phyloP scores from a whole-genome alignment of 1,284 basidiomycete species.

The Microbotryum intermedium region DNA sequence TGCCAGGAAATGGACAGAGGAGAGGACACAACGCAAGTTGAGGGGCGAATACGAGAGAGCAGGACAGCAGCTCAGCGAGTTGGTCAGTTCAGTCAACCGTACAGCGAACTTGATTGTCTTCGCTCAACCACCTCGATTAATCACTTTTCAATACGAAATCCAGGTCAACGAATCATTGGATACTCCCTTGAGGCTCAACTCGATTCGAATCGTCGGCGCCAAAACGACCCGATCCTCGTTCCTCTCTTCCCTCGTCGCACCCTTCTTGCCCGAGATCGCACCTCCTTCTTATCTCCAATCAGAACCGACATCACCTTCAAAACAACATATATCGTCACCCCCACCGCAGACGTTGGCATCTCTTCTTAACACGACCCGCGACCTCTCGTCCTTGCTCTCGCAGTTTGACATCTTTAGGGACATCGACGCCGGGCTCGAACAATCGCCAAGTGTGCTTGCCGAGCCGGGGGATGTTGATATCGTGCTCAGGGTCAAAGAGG shows the following conservation, averaged over 20 bases:
- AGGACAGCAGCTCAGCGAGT: slow-evolving; percentile 56
- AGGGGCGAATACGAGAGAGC: slow-evolving; percentile 68
- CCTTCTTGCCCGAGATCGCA: slow-evolving; percentile 45
- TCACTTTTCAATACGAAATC: background rate
- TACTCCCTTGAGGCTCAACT: slow-evolving; percentile 54
- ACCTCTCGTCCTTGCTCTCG: slow-evolving; percentile 55
- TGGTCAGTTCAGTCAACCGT: slow-evolving; percentile 46
- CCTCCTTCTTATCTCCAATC: slow-evolving; percentile 18
- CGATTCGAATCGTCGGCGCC: slow-evolving; percentile 73
- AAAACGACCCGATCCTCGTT: slow-evolving; percentile 66
- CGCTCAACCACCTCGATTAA: background rate
- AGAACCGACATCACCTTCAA: slow-evolving; percentile 25
- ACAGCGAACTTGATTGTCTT: background rate
- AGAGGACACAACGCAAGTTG: slow-evolving; percentile 56
- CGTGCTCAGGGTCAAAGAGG: slow-evolving; percentile 67
- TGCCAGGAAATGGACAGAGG: slow-evolving; percentile 58
- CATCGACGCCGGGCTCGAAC: slow-evolving; percentile 64
- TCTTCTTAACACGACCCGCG: slow-evolving; percentile 58
- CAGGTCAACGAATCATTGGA: slow-evolving; percentile 60
- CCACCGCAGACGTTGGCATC: slow-evolving; percentile 49
- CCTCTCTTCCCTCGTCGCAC: slow-evolving; percentile 65
- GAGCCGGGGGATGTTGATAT: slow-evolving; percentile 70
- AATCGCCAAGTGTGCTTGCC: slow-evolving; percentile 52
- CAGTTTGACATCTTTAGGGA: slow-evolving; percentile 65
- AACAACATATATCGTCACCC: slow-evolving; percentile 27